Percentiles rank a stretch among this genome's conserved stretches.
Evolutionary conservation across 352 stramenopile species (phyloP).

Genomic region (Pythium aquatile): DNA sequence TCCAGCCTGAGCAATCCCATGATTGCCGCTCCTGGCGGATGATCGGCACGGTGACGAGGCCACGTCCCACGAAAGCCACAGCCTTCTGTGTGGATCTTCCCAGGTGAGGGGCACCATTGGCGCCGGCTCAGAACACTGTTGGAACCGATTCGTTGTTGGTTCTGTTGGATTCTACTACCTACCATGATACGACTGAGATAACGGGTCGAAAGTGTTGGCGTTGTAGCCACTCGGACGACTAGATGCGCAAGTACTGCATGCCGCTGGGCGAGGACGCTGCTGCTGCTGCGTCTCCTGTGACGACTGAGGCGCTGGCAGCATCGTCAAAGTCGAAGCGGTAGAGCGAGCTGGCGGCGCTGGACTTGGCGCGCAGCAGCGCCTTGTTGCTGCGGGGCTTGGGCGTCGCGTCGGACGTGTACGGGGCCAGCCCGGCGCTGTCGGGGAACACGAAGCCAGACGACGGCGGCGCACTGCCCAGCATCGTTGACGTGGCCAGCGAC

Average conservation of each 20-base stretch:
- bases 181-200: too few species aligned
- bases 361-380: conserved; percentile 21
- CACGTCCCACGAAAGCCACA: not conserved
- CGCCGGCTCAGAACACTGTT: too few species aligned
- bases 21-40: not conserved
- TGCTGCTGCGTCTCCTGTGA: too few species aligned
- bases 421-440: not conserved
- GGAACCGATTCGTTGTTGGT: too few species aligned
- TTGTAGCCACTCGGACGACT: not conserved
- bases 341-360: conserved; percentile 17
- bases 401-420: not conserved
- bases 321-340: conserved; percentile 21
- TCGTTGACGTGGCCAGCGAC: not conserved
- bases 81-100: too few species aligned
- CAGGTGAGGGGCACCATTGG: too few species aligned
- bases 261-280: not conserved
- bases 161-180: too few species aligned
- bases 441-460: conserved; percentile 1
- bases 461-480: conserved; percentile 3
- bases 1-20: not conserved
- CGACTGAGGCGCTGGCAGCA: not conserved
- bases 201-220: not conserved
- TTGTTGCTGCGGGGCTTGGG: not conserved
- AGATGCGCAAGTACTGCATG: conserved; percentile 4
- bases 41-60: not conserved